Percentiles rank a stretch among this genome's conserved stretches.
These are phyloP conservation scores for Mycena galopus DNA, from an alignment of 768 basidiomycete species.

Conservation along the genomic window DNA sequence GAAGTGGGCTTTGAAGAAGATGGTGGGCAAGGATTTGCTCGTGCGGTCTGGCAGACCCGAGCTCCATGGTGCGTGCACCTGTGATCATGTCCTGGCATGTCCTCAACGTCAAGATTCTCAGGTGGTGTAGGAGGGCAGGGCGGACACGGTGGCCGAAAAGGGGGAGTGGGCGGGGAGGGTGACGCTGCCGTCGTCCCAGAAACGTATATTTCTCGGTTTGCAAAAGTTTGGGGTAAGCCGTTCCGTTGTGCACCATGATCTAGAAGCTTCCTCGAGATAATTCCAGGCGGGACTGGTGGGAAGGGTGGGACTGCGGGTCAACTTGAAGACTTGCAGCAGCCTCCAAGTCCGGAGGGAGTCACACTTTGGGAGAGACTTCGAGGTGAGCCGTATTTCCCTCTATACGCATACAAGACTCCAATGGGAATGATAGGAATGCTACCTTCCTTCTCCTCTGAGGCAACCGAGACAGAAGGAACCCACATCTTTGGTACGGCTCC, in stretches of 20 bases:
- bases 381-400: neutral
- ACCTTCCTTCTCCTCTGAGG: too few species aligned
- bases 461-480: too few species aligned
- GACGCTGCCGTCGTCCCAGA: neutral
- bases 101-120: neutral
- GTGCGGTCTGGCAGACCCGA: neutral
- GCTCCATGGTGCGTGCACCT: neutral
- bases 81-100: neutral
- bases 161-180: neutral
- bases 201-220: neutral
- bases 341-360: neutral
- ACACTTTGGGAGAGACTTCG: neutral
- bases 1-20: neutral
- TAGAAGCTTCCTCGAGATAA: neutral
- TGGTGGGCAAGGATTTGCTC: neutral
- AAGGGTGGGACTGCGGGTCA: neutral
- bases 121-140: neutral
- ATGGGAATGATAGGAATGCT: neutral
- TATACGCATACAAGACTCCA: neutral
- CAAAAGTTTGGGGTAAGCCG: neutral
- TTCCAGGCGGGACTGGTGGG: neutral
- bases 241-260: neutral
- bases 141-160: neutral
- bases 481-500: too few species aligned
- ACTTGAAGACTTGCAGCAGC: neutral